Percentiles rank a stretch among this genome's conserved stretches.
Conservation (phyloP, 495 filamentous ascomycete genomes). For the Cercophora scortea region DNA sequence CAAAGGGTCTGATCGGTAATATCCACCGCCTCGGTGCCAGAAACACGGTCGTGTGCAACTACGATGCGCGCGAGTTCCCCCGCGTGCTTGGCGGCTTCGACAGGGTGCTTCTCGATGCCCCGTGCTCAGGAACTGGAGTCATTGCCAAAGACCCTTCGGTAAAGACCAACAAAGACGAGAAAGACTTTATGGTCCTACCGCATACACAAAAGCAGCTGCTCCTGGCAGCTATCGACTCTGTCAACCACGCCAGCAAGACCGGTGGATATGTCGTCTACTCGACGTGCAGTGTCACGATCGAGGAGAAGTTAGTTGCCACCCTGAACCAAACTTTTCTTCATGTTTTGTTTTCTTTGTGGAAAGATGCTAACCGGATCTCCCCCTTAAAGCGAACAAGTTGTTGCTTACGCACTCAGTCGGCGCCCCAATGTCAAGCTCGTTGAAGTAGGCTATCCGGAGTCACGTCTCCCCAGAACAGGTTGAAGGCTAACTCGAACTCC, state of each 20-base stretch:
- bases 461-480: background rate
- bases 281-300: conserved; percentile 50
- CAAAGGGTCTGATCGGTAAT: conserved; percentile 96
- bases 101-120: conserved; percentile 34
- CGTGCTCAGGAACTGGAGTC: conserved; percentile 53
- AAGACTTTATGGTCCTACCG: conserved; percentile 84
- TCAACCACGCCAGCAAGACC: conserved; percentile 57
- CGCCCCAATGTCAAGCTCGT: conserved; percentile 91
- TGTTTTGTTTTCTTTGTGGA: conserved; percentile 29
- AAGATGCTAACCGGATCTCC: conserved; percentile 75
- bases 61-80: conserved; percentile 88
- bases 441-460: conserved; percentile 31
- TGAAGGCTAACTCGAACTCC: conserved; percentile 3
- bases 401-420: conserved; percentile 83
- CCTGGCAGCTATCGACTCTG: conserved; percentile 87
- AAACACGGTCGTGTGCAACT: conserved; percentile 91
- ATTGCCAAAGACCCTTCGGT: conserved; percentile 92
- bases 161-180: conserved; percentile 94
- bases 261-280: conserved; percentile 94
- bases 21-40: conserved; percentile 90
- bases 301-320: conserved; percentile 23
- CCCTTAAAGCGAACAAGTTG: conserved; percentile 85
- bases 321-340: background rate
- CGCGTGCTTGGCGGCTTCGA: conserved; percentile 94
- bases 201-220: conserved; percentile 92